A percentile compares a stretch with the other conserved stretches of the same genome.
Conservation (phyloP, 306 rosid species). For the Betula pendula region DNA sequence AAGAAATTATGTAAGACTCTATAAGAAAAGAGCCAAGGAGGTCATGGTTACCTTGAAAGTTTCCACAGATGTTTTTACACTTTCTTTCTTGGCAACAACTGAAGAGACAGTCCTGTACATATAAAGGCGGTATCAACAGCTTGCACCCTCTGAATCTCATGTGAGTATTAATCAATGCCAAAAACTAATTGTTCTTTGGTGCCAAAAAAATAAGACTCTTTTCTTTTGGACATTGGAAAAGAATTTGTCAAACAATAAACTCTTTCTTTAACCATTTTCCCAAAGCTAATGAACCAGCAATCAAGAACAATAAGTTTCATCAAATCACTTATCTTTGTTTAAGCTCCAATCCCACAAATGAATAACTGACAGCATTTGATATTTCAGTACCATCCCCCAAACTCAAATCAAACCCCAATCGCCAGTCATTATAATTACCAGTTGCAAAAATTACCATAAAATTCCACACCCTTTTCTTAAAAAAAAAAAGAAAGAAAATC, state of each 20-base stretch:
- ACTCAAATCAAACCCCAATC: not conserved
- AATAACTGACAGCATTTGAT: not conserved
- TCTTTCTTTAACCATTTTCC: not conserved
- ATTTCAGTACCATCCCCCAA: not conserved
- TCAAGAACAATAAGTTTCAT: not conserved
- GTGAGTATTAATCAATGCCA: not conserved
- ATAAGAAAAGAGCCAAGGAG: not conserved
- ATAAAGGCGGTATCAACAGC: not conserved
- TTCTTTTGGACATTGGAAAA: not conserved
- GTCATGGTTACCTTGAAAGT: conserved; percentile 5
- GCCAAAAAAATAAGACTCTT: not conserved
- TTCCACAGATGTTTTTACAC: conserved; percentile 3
- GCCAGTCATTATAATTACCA: not conserved
- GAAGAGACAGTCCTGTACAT: conserved; percentile 12
- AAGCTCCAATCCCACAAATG: not conserved
- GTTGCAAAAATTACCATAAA: not conserved
- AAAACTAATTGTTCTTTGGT: not conserved
- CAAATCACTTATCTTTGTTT: not conserved
- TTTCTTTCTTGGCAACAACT: conserved; percentile 21
- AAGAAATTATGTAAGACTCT: not conserved
- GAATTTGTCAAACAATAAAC: too few species aligned
- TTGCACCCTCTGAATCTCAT: not conserved
- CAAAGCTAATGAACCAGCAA: too few species aligned
- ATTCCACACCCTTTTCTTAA: not conserved
- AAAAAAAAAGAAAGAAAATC: too few species aligned